Conservation (phyloP, 352 stramenopile species). For the Chrysophaeum taylorii region DNA sequence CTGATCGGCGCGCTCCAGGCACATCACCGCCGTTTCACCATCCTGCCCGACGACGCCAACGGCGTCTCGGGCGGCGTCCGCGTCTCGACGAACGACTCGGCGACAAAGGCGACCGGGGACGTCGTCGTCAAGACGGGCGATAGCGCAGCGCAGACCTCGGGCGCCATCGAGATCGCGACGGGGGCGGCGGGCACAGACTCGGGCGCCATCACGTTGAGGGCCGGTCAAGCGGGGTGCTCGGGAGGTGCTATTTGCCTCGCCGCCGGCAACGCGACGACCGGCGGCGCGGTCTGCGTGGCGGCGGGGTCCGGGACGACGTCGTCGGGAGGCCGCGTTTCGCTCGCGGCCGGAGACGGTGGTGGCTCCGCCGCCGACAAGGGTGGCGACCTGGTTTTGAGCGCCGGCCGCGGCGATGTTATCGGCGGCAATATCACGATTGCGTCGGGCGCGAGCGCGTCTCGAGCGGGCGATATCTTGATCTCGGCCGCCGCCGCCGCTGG, state of each 20-base stretch:
- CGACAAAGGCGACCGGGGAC: background rate
- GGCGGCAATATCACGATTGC: background rate
- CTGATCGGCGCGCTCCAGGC: slow-evolving; percentile 72
- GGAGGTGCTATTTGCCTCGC: background rate
- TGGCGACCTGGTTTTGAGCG: background rate
- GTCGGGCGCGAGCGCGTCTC: background rate
- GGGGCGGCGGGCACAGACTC: background rate
- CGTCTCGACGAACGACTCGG: background rate
- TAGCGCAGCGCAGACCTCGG: background rate
- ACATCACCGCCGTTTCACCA: slow-evolving; percentile 42
- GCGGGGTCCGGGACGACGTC: slow-evolving; percentile 27
- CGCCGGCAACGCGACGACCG: slow-evolving; percentile 18
- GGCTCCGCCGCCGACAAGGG: background rate
- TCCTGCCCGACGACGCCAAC: background rate
- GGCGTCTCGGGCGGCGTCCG: background rate
- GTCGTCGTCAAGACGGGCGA: background rate
- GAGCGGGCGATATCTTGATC: background rate
- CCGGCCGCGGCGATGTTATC: background rate
- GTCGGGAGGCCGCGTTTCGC: background rate
- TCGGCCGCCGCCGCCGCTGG: background rate
- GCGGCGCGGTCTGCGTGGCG: slow-evolving; percentile 34
- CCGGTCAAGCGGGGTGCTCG: too few species aligned
- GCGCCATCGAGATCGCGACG: background rate
- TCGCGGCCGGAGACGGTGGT: too few species aligned
- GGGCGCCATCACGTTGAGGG: background rate